Conservation (phyloP, 345 rosid species). For the Ceriops zippeliana region DNA sequence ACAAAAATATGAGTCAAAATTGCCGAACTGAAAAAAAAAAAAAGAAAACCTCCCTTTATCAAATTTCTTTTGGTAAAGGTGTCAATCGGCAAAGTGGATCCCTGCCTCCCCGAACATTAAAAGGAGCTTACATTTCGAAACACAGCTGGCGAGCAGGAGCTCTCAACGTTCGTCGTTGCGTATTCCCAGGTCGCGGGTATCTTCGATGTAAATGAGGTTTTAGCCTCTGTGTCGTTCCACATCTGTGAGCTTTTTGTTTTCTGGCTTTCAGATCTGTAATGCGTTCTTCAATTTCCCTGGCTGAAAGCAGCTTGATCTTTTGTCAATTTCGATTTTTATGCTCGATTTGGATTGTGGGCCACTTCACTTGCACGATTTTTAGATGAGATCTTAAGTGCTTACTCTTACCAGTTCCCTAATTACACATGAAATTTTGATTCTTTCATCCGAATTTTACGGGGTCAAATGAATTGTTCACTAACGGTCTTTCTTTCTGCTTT, state of each 20-base stretch:
- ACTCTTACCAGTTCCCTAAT: background rate
- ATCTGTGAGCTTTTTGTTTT: background rate
- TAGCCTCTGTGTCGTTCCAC: background rate
- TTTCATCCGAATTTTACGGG: background rate
- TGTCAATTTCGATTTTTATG: background rate
- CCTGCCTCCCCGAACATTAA: no score
- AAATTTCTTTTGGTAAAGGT: no score
- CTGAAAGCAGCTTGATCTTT: background rate
- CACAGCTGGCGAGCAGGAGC: background rate
- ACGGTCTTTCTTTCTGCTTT: no score
- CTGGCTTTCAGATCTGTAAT: conserved; percentile 7
- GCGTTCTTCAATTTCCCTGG: background rate
- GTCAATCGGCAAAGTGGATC: no score
- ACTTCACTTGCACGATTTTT: conserved; percentile 5
- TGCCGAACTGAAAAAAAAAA: no score
- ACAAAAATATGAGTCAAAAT: no score
- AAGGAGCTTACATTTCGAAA: no score
- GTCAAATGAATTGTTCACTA: no score
- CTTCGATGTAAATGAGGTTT: background rate
- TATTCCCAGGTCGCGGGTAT: background rate
- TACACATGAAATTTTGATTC: background rate
- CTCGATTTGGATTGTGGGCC: background rate
- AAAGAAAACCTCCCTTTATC: no score
- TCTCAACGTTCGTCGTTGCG: background rate
- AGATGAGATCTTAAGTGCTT: conserved; percentile 2